Evolutionary conservation across 345 rosid species (phyloP), one percentile per base, ranked within the genome.

Genomic region (Ceriops tagal): DNA sequence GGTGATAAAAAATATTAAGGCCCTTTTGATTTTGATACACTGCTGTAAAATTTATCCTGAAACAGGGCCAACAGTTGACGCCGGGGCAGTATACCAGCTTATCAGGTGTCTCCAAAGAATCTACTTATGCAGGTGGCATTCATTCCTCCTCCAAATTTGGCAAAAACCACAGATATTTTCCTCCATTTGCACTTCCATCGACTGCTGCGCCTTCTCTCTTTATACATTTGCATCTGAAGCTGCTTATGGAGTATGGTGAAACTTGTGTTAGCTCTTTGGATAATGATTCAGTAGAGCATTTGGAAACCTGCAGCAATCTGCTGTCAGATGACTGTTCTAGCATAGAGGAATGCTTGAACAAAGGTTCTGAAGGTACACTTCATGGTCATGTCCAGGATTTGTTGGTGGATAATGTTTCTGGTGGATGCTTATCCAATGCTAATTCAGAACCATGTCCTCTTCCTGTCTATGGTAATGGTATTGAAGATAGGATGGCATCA

Each of bases 191-290:
- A 1, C 85, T 82, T 65, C 78, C 89, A 77, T 79, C 85, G 76
- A 60, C 83, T 64, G 87, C 84, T 51, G 86, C 90, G 26, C 86
- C 93, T 47, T 71, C 88, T 59, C 83, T 79, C 62, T 86, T 86
- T 72, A 67, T 86, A 21, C 68, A 83, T 68, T 81, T 85, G 86
- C 92, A 85, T 81, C 83, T 89, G 68, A 79, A 84, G 82, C 79
- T 89, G 82, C 87, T 87, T 58, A 84, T 84, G 85, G 86, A 87
- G 47, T 82, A 74, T 70, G 76, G 78, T 24, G 58, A 66, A 56
- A 69, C 72, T 62, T 63, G 30, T 46, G 64, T 77, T 52, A 73
- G 61, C 78, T 71, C 80, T 56, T 59, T 10, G 61, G 83, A 85
- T 60, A 87, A 74, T 66, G 76, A 77, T 70, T 76, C 80, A 9